Evolutionary conservation across 2,329 filamentous ascomycete species (phyloP).

Genomic region (Aureobasidium zeae): DNA sequence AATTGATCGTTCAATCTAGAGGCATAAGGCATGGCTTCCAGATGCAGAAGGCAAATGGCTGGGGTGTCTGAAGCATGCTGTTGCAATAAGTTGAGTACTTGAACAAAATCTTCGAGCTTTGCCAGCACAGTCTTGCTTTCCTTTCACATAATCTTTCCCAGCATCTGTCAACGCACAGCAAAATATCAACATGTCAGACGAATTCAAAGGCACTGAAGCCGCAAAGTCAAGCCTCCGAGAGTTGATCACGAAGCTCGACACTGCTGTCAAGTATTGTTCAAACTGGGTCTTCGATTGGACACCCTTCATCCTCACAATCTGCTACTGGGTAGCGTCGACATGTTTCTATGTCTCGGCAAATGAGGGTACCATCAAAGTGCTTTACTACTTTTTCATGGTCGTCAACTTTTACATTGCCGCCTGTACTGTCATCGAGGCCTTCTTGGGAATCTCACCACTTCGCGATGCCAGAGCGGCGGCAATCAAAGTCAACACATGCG

Average conservation of each 20-base stretch:
- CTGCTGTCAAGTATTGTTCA: slow-evolving; percentile 17
- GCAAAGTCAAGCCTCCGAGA: slow-evolving; percentile 1
- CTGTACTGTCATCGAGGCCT: slow-evolving; percentile 24
- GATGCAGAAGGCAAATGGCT: neutral
- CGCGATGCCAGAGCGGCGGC: slow-evolving; percentile 24
- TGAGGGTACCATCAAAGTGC: slow-evolving; percentile 23
- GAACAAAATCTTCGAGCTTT: slow-evolving; percentile 1
- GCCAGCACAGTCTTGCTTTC: neutral
- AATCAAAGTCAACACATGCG: slow-evolving; percentile 21
- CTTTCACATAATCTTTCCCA: neutral
- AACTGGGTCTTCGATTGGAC: slow-evolving; percentile 27
- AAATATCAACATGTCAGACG: slow-evolving; percentile 4
- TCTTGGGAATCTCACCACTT: slow-evolving; percentile 25
- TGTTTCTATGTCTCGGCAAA: slow-evolving; percentile 25
- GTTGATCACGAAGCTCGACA: neutral
- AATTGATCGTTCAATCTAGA: slow-evolving; percentile 4
- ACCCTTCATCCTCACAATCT: slow-evolving; percentile 24
- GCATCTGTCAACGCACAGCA: neutral
- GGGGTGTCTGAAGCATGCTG: neutral
- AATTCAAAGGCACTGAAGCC: slow-evolving; percentile 8
- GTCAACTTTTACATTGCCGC: slow-evolving; percentile 27
- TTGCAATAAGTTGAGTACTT: slow-evolving; percentile 8
- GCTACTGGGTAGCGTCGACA: slow-evolving; percentile 25
- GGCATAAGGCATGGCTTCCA: too few species aligned
- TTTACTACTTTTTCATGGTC: slow-evolving; percentile 29